Conservation (phyloP, 345 rosid genomes). For the Excoecaria agallocha region DNA sequence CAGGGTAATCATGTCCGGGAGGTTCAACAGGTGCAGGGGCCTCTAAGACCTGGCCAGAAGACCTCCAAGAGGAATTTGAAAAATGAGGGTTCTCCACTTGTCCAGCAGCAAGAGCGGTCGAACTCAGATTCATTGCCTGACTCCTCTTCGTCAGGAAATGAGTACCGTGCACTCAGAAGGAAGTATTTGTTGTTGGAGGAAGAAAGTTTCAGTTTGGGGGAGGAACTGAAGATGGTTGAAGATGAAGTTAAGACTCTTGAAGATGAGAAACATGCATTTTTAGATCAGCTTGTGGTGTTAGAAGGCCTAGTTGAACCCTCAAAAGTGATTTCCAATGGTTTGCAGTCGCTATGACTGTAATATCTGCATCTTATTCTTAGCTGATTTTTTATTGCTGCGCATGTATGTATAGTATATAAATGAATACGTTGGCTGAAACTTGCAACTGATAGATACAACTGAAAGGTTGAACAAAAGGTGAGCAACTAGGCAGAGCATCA, state of each 20-base stretch:
- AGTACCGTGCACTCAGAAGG: conserved; percentile 65
- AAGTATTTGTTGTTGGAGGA: conserved; percentile 75
- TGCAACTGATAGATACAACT: conserved; percentile 1
- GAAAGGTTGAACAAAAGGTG: background rate
- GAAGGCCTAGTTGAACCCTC: conserved; percentile 87
- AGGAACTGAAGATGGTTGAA: conserved; percentile 57
- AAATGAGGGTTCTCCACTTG: conserved; percentile 42
- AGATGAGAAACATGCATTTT: conserved; percentile 64
- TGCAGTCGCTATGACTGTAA: background rate
- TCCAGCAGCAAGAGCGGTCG: conserved; percentile 57
- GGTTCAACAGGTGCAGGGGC: conserved; percentile 28
- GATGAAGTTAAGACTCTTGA: conserved; percentile 69
- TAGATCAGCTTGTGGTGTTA: conserved; percentile 84
- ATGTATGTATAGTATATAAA: background rate
- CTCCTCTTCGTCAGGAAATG: conserved; percentile 54
- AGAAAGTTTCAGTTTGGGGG: conserved; percentile 63
- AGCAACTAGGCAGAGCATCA: background rate
- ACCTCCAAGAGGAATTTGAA: conserved; percentile 42
- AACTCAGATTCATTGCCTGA: conserved; percentile 68
- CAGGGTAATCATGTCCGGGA: conserved; percentile 35
- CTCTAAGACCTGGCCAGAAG: conserved; percentile 35
- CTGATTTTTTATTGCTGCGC: background rate
- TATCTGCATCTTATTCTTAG: background rate
- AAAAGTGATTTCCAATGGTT: conserved; percentile 25
- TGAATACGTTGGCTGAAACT: background rate